These are phyloP conservation scores for Ceriops zippeliana DNA, from an alignment of 345 rosid genomes.

Conservation along the genomic window DNA sequence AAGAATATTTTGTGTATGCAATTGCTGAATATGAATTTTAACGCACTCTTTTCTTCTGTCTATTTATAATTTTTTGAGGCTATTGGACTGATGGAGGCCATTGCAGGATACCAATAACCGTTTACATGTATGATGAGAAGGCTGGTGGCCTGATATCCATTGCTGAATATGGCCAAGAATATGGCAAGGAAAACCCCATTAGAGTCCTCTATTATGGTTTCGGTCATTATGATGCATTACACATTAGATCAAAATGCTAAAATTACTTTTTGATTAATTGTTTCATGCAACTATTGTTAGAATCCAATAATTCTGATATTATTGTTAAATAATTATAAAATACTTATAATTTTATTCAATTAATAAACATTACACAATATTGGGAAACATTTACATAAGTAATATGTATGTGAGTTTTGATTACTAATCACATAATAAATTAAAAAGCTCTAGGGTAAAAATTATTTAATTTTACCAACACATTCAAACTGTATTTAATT, in stretches of 20 bases:
- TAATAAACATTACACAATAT: too few relatives aligned
- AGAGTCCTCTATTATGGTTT: conserved; percentile 78
- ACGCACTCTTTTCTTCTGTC: not conserved
- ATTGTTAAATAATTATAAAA: too few relatives aligned
- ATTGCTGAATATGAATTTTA: not conserved
- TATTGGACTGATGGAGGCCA: conserved; percentile 2
- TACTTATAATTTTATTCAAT: too few relatives aligned
- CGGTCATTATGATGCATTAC: conserved; percentile 87
- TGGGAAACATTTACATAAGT: too few relatives aligned
- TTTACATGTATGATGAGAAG: conserved; percentile 64
- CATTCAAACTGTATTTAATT: too few relatives aligned
- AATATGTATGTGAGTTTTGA: too few relatives aligned
- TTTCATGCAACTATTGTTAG: too few relatives aligned
- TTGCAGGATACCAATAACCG: conserved; percentile 85
- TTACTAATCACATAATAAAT: too few relatives aligned
- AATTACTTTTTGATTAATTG: conserved; percentile 1
- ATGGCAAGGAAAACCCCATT: conserved; percentile 72
- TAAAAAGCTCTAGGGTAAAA: too few relatives aligned
- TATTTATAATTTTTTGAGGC: not conserved
- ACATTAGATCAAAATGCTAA: conserved; percentile 48
- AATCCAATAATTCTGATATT: too few relatives aligned
- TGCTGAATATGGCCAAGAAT: conserved; percentile 89
- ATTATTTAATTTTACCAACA: too few relatives aligned
- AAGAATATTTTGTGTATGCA: not conserved
- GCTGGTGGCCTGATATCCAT: conserved; percentile 73